Percentiles rank a stretch among this genome's conserved stretches.
Conservation (phyloP, 495 filamentous ascomycete species). For the Mycothermus thermophilus region DNA sequence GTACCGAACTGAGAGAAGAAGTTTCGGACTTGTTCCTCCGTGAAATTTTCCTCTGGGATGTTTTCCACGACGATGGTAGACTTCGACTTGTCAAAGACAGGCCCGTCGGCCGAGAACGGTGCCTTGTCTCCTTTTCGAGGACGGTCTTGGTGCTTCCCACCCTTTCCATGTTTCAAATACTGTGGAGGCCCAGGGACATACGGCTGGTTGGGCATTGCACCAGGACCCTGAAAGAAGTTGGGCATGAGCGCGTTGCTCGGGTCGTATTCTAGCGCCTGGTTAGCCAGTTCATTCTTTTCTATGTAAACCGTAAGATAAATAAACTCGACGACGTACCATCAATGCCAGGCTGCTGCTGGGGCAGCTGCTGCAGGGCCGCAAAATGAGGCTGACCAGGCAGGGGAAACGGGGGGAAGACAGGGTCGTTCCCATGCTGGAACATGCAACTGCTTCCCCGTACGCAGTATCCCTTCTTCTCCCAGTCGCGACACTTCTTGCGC, state of each 20-base stretch:
- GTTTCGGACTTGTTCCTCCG: slow-evolving; percentile 54
- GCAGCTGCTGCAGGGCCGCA: neutral
- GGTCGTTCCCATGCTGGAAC: slow-evolving; percentile 57
- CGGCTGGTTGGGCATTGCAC: slow-evolving; percentile 1
- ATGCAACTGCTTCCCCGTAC: slow-evolving; percentile 55
- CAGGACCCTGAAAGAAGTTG: slow-evolving; percentile 1
- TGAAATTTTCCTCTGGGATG: slow-evolving; percentile 78
- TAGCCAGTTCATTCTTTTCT: no score
- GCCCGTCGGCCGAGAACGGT: slow-evolving; percentile 60
- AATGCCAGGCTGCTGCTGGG: slow-evolving; percentile 9
- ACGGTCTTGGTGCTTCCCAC: slow-evolving; percentile 11
- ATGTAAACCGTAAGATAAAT: no score
- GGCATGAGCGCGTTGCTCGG: slow-evolving; percentile 45
- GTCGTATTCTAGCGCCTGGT: slow-evolving; percentile 57
- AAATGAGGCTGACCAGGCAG: slow-evolving; percentile 1
- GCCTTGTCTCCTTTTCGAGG: slow-evolving; percentile 30
- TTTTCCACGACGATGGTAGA: slow-evolving; percentile 82
- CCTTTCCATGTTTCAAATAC: slow-evolving; percentile 3
- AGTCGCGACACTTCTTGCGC: slow-evolving; percentile 63
- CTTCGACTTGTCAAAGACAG: slow-evolving; percentile 57
- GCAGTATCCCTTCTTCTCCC: slow-evolving; percentile 80
- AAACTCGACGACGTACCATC: slow-evolving; percentile 36
- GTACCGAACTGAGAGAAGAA: slow-evolving; percentile 82
- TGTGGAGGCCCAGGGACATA: slow-evolving; percentile 1
- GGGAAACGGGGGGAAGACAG: slow-evolving; percentile 4